Evolutionary conservation across 208 protist genomes (phyloP), one percentile per base, ranked within the genome.

Genomic region (Porcisia deanei): DNA sequence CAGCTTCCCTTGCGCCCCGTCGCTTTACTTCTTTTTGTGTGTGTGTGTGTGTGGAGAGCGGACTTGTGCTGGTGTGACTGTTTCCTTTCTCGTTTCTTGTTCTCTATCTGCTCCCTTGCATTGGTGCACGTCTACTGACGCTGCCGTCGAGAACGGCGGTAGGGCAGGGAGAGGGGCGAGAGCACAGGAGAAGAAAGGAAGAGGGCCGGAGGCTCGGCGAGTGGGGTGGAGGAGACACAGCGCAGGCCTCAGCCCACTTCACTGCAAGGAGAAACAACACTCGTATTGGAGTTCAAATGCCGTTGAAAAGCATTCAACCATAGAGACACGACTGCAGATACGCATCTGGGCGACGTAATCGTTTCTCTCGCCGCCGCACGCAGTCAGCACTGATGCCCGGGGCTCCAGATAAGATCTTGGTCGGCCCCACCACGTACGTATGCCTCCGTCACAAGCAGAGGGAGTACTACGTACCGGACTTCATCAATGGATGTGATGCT

Each of bases 381-480:
- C 18, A 12, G 34, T 12, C 14, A n/a, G 18, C 16, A 39, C 45
- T 8, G 20, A 82, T 82, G 78, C 58, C 72, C 7, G 43, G 66
- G 0, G 85, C 91, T 0, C 90, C 90, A 18, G 75, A 77, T n/a
- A 75, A 77, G 34, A 89, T 94, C 41, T 43, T 84, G 37, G 90
- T 88, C 3, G 87, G 90, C 30, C 59, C 59, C 14, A 94, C 87
- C 37, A 61, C 69, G 37, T 94, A 94, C 66, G 73, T 76, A 10
- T 87, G 92, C 71, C 79, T 91, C 49, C 59, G 76, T 0, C 64
- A 77, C 45, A 79, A 80, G 22, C 65, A 85, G 43, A 77, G 72
- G 34, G 90, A 94, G 60, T 81, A 84, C 53, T 94, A 89, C 77
- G 85, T 77, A 14, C 89, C 88, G 0, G 75, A 85, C 60, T 77